A percentile compares a stretch with the other conserved stretches of the same genome.
These are phyloP conservation scores for Paradendryphiella salina DNA, from an alignment of 2,329 filamentous ascomycete genomes.

Conservation along the genomic window DNA sequence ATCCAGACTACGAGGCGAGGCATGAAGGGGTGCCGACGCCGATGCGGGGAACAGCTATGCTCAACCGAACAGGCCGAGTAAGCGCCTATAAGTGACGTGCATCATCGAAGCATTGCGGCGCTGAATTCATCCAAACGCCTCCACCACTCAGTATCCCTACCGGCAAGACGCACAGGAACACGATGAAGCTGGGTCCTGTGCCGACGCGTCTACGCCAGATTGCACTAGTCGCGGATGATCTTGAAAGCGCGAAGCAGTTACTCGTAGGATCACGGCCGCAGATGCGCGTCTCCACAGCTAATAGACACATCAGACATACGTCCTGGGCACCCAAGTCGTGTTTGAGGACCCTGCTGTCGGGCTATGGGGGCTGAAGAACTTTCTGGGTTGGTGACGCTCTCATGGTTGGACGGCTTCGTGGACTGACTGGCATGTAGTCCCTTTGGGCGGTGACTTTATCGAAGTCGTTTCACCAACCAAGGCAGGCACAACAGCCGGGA, in stretches of 20 bases:
- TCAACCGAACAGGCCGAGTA: conserved; percentile 4
- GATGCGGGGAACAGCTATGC: conserved; percentile 9
- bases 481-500: conserved; percentile 47
- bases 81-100: not conserved
- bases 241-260: conserved; percentile 30
- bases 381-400: conserved; percentile 37
- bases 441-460: conserved; percentile 51
- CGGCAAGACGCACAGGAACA: conserved; percentile 11
- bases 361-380: conserved; percentile 49
- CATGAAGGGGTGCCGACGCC: not conserved
- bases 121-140: not conserved
- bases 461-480: conserved; percentile 50
- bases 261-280: conserved; percentile 23
- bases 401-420: not conserved
- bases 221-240: conserved; percentile 38
- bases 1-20: not conserved
- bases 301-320: conserved; percentile 30
- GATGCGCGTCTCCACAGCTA: not conserved
- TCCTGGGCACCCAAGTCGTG: conserved; percentile 49
- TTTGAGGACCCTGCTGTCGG: conserved; percentile 47
- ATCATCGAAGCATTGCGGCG: not conserved
- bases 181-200: conserved; percentile 11
- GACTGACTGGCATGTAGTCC: conserved; percentile 32
- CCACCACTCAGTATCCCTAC: not conserved
- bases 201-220: conserved; percentile 45